Evolutionary conservation across 179 eudicot genomes (phyloP).

Genomic region (Spinacia oleracea): DNA sequence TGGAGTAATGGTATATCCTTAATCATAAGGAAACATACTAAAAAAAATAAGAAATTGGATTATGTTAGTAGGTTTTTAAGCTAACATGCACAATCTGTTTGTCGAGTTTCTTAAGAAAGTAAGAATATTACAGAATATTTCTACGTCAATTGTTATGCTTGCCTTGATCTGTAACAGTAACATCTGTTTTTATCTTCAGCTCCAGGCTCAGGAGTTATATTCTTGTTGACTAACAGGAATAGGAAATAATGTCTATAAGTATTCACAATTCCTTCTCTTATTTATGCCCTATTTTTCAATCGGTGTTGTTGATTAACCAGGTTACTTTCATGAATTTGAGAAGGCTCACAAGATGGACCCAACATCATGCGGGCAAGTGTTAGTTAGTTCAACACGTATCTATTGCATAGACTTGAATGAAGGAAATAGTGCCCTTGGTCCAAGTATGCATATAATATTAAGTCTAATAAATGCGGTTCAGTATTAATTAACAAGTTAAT

Average conservation of each 20-base stretch:
- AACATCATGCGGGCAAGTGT: conserved; percentile 84
- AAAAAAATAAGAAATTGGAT: not conserved
- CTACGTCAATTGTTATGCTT: not conserved
- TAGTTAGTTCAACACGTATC: conserved; percentile 92
- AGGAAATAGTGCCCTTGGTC: no score
- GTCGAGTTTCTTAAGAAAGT: not conserved
- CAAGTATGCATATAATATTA: no score
- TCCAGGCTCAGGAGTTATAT: not conserved
- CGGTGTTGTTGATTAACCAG: conserved; percentile 40
- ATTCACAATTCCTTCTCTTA: conserved; percentile 12
- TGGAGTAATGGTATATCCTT: no score
- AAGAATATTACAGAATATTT: not conserved
- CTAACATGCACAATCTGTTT: not conserved
- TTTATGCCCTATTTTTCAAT: conserved; percentile 9
- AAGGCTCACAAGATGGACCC: conserved; percentile 91
- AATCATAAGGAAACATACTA: not conserved
- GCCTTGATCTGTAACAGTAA: not conserved
- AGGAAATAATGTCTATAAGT: not conserved
- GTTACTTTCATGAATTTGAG: conserved; percentile 97
- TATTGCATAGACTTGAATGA: conserved; percentile 79
- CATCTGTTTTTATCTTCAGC: not conserved
- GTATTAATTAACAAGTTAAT: no score
- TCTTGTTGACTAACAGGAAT: not conserved
- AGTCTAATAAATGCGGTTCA: no score
- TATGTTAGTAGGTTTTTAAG: not conserved